Conservation (phyloP, 352 stramenopile genomes). For the Globisporangium okanoganense region DNA sequence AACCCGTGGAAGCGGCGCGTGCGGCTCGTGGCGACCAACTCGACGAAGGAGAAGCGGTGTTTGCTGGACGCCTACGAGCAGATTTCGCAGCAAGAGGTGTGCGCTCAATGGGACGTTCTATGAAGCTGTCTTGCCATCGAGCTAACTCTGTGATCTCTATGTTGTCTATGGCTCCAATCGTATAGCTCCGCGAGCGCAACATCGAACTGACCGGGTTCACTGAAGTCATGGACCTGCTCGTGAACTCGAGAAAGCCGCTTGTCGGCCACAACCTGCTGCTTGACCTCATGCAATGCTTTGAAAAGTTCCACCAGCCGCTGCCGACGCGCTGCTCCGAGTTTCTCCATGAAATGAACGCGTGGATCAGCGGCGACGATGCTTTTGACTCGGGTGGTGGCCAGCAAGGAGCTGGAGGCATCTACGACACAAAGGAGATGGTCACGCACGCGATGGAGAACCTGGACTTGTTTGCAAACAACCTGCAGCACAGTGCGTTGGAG, state of each 20-base stretch:
- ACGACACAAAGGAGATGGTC: slow-evolving; percentile 76
- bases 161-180: not conserved
- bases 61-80: slow-evolving; percentile 30
- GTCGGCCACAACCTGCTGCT: slow-evolving; percentile 79
- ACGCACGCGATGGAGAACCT: slow-evolving; percentile 60
- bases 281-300: slow-evolving; percentile 78
- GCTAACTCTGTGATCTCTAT: not conserved
- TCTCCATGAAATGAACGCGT: slow-evolving; percentile 46
- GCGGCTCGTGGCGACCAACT: slow-evolving; percentile 35
- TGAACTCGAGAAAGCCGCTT: slow-evolving; percentile 40
- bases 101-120: not conserved
- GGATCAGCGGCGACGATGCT: slow-evolving; percentile 26
- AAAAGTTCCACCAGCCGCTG: slow-evolving; percentile 71
- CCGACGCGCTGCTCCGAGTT: slow-evolving; percentile 53
- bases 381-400: not conserved
- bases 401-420: slow-evolving; percentile 23
- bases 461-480: slow-evolving; percentile 50
- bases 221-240: slow-evolving; percentile 50
- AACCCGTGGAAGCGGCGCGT: slow-evolving; percentile 64
- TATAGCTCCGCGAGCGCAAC: slow-evolving; percentile 36
- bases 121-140: not conserved
- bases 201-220: slow-evolving; percentile 65
- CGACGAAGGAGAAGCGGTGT: slow-evolving; percentile 20
- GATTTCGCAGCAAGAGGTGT: slow-evolving; percentile 24
- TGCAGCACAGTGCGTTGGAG: slow-evolving; percentile 60